A percentile compares a stretch with the other conserved stretches of the same genome.
These are phyloP conservation scores for Vicia faba DNA, from an alignment of 306 rosid genomes.

Conservation along the genomic window DNA sequence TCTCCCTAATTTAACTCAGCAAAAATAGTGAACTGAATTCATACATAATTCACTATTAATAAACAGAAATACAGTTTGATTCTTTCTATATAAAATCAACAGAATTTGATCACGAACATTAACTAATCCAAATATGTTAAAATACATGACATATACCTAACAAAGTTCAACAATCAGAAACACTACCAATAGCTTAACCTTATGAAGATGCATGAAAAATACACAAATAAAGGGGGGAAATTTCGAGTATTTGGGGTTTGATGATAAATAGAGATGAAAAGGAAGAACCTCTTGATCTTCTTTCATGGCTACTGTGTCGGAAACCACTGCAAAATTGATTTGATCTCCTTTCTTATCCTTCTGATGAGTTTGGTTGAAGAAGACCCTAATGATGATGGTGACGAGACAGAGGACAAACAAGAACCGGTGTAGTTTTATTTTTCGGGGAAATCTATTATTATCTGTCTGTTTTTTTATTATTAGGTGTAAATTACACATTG, in stretches of 20 bases:
- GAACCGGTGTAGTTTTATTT: no score
- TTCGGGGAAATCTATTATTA: no score
- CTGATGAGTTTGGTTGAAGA: not conserved
- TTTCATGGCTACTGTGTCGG: constrained; percentile 2
- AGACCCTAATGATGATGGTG: no score
- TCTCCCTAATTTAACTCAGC: not conserved
- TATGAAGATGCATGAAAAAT: not conserved
- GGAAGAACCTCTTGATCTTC: constrained; percentile 9
- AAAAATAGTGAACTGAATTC: not conserved
- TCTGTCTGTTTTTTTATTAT: no score
- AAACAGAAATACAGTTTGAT: not conserved
- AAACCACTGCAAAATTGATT: not conserved
- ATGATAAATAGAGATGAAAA: not conserved
- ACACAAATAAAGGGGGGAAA: not conserved
- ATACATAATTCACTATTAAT: not conserved
- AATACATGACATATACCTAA: not conserved
- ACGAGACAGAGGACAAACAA: no score
- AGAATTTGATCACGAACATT: not conserved
- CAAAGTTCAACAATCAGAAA: constrained; percentile 13
- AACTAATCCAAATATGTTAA: not conserved
- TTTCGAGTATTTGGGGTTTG: not conserved
- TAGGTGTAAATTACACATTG: no score
- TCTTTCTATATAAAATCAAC: not conserved
- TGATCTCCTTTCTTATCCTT: not conserved
- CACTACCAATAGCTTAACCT: not conserved